Evolutionary conservation across 2,329 filamentous ascomycete genomes (phyloP).

Genomic region (Onygenales sp.): DNA sequence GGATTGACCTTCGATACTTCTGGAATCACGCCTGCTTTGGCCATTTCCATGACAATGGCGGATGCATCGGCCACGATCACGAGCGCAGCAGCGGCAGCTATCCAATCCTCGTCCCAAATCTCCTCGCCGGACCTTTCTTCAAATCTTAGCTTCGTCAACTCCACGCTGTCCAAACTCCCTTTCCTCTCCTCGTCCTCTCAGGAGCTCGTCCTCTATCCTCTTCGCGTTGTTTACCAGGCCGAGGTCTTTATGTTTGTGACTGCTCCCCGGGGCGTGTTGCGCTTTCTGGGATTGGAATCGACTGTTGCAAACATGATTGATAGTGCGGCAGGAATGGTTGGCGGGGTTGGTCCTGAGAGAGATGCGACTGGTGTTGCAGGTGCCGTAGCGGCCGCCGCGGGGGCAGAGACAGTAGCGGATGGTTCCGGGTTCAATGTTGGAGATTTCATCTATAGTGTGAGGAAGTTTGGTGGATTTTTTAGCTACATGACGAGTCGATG

Average conservation of each 20-base stretch:
- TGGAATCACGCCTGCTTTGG: background rate
- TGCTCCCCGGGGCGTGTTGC: slow-evolving; percentile 7
- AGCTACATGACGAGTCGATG: slow-evolving; percentile 86
- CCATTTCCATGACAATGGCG: background rate
- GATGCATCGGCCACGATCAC: background rate
- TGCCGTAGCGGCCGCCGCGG: slow-evolving; percentile 27
- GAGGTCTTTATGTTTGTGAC: slow-evolving; percentile 13
- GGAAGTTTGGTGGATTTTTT: slow-evolving; percentile 76
- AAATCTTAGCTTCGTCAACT: background rate
- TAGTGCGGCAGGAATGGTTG: slow-evolving; percentile 1
- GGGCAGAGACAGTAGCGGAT: slow-evolving; percentile 20
- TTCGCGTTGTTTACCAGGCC: slow-evolving; percentile 11
- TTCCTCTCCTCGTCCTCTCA: background rate
- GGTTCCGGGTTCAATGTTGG: slow-evolving; percentile 27
- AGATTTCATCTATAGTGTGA: slow-evolving; percentile 43
- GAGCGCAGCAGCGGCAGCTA: background rate
- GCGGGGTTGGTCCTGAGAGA: background rate
- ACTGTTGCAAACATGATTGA: slow-evolving; percentile 5
- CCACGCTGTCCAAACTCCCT: background rate
- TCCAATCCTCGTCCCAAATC: background rate
- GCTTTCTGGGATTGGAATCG: slow-evolving; percentile 9
- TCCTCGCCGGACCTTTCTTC: background rate
- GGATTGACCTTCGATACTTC: too few species aligned
- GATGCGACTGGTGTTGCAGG: slow-evolving; percentile 5
- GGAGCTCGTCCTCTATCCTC: slow-evolving; percentile 8